Conservation (phyloP, 352 stramenopile species). For the Peronospora tabacina region DNA sequence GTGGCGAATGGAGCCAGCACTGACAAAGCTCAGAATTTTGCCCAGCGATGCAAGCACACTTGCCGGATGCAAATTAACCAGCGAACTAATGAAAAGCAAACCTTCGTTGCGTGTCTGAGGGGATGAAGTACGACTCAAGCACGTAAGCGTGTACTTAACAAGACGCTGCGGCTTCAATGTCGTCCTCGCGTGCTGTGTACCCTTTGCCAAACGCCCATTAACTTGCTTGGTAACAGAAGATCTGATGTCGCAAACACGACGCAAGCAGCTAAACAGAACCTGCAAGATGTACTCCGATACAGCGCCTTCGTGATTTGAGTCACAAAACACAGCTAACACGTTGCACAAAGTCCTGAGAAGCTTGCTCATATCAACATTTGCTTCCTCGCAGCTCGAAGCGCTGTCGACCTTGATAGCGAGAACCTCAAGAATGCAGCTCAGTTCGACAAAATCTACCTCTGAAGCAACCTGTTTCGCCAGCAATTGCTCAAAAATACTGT, state of each 20-base stretch:
- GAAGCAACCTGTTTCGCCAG: constrained; percentile 36
- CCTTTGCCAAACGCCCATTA: constrained; percentile 18
- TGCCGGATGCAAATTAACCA: constrained; percentile 65
- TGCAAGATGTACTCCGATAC: constrained; percentile 80
- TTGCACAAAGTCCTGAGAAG: constrained; percentile 52
- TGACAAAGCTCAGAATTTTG: constrained; percentile 66
- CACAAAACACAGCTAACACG: constrained; percentile 54
- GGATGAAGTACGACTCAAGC: constrained; percentile 52
- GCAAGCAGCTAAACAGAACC: constrained; percentile 68
- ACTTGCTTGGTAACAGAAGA: constrained; percentile 6
- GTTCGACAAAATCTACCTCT: constrained; percentile 30
- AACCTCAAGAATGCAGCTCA: constrained; percentile 76
- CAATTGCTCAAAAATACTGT: constrained; percentile 46
- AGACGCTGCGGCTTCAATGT: constrained; percentile 50
- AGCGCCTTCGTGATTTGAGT: constrained; percentile 36
- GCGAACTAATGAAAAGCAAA: constrained; percentile 68
- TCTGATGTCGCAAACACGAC: constrained; percentile 50
- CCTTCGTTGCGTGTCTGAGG: constrained; percentile 77
- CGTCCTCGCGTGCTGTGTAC: constrained; percentile 5
- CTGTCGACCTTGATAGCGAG: constrained; percentile 60
- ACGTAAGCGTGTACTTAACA: constrained; percentile 74
- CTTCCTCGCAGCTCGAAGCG: constrained; percentile 23
- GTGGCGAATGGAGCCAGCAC: constrained; percentile 48
- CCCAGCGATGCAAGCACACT: constrained; percentile 72
- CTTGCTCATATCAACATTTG: constrained; percentile 22